Evolutionary conservation across 2,329 filamentous ascomycete genomes (phyloP), one percentile per base, ranked within the genome.

Genomic region (Aspergillus sp.): DNA sequence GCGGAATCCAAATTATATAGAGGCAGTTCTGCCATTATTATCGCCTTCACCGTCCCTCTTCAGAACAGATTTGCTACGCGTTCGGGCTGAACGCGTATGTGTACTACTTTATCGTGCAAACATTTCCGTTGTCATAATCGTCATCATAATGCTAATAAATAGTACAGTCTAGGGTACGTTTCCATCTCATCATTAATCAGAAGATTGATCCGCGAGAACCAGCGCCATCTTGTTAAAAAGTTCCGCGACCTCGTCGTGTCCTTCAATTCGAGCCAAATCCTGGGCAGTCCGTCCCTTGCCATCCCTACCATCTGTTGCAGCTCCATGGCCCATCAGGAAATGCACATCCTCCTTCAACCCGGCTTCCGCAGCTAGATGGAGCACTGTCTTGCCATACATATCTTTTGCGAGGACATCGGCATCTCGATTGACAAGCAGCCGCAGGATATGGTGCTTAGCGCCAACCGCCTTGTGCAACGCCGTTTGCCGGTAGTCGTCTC

Each of bases 401-500:
- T 68, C 65, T 44, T 52, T 55, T 6, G 61, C 62, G 9, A 55
- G 57, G 25, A 67, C 55, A 23, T 67, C 60, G 4, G 62, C 62
- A 0, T 53, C 46, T 19, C 51, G 56, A 27, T 67, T 67, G 33
- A 65, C 64, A 19, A 67, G 37, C 40, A 67, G 41, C 33, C 65
- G 55, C 62, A 67, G 54, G 12, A 63, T 64, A 45, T 67, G 61
- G 44, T 61, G 62, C 37, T 63, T 62, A 4, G 60, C 52, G 2
- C 50, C 50, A 17, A 65, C 61, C 9, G 66, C 63, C 44, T 62
- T 62, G 49, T 67, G 66, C 47, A 68, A 33, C 8, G 64, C 55
- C 2, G 66, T 66, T 5, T 47, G 50, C 40, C 62, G 59, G 41
- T 63, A 66, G 35, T 66, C 62, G 52, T 73, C 68, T 9, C 62